Conservation (phyloP, 208 protist genomes). For the Leishmania arabica region DNA sequence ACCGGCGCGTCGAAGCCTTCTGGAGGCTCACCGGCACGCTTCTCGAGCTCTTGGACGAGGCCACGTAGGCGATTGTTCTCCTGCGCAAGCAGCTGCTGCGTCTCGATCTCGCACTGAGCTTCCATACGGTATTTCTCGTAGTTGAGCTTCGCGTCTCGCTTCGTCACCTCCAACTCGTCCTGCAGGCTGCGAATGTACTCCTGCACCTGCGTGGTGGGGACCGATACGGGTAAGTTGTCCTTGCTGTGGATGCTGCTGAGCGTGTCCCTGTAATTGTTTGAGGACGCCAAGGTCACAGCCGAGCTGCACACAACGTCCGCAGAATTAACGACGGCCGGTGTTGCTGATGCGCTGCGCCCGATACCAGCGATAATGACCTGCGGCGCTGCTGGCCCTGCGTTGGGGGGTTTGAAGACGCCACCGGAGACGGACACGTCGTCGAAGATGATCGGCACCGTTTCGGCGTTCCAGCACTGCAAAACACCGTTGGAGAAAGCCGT, state of each 20-base stretch:
- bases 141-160: conserved; percentile 31
- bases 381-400: background rate
- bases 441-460: conserved; percentile 73
- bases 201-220: conserved; percentile 16
- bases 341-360: background rate
- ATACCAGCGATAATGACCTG: too few species aligned
- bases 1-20: background rate
- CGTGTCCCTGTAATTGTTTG: background rate
- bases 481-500: conserved; percentile 59
- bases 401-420: background rate
- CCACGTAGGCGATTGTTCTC: conserved; percentile 30
- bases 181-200: conserved; percentile 29
- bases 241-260: background rate
- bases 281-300: conserved; percentile 16
- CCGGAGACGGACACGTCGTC: conserved; percentile 23
- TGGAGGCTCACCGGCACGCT: background rate
- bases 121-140: conserved; percentile 35
- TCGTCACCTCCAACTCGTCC: conserved; percentile 24
- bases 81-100: conserved; percentile 30
- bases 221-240: background rate
- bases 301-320: conserved; percentile 6
- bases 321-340: background rate
- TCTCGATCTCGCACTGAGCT: conserved; percentile 28
- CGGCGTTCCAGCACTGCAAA: conserved; percentile 87
- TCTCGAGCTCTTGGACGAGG: conserved; percentile 17